Conservation (phyloP, 345 rosid species). For the Gossypium mustelinum region DNA sequence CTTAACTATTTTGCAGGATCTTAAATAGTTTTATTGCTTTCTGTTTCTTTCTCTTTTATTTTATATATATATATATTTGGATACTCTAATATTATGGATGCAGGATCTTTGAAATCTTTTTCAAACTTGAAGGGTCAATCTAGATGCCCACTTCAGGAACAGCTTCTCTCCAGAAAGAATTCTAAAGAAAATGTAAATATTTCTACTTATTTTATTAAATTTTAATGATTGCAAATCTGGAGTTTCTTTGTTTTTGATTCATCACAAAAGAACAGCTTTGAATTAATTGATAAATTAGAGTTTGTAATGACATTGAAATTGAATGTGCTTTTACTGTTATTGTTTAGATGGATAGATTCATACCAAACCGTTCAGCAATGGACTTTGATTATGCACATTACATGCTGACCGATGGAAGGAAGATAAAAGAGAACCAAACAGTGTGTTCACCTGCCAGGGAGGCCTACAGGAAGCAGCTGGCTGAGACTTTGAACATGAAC, state of each 20-base stretch:
- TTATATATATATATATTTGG: too few species aligned
- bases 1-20: conserved; percentile 3
- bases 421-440: conserved; percentile 37
- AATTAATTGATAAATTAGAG: neutral
- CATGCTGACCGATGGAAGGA: conserved; percentile 51
- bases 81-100: conserved; percentile 8
- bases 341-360: conserved; percentile 61
- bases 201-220: too few species aligned
- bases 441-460: conserved; percentile 54
- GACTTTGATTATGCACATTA: conserved; percentile 62
- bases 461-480: conserved; percentile 57
- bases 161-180: neutral
- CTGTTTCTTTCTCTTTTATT: neutral
- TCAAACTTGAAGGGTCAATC: conserved; percentile 13
- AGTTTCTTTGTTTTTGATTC: neutral
- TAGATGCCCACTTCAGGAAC: conserved; percentile 3
- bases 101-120: conserved; percentile 13
- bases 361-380: conserved; percentile 74
- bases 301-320: neutral
- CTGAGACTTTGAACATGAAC: conserved; percentile 57
- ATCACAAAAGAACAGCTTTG: neutral
- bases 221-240: neutral
- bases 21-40: neutral
- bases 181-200: neutral
- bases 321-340: neutral